Conservation (phyloP, 2,329 filamentous ascomycete species). For the Zelopaecilomyces penicillatus region DNA sequence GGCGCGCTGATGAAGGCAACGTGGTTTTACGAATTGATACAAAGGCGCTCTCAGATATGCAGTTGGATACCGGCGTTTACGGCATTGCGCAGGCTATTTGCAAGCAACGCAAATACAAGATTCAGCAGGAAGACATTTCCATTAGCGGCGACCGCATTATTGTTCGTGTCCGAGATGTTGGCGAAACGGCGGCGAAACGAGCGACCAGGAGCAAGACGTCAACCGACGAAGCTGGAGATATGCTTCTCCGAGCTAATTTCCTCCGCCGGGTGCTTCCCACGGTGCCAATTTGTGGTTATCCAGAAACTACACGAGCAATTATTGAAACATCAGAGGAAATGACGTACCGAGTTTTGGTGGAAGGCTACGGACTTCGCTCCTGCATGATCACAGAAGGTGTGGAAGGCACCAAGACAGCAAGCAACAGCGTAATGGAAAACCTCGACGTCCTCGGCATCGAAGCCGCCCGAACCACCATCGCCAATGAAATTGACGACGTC, state of each 20-base stretch:
- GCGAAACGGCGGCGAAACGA: slow-evolving; percentile 30
- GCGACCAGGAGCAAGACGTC: slow-evolving; percentile 38
- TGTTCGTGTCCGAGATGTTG: slow-evolving; percentile 54
- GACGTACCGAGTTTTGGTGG: slow-evolving; percentile 71
- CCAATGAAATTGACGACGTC: slow-evolving; percentile 76
- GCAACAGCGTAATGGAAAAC: slow-evolving; percentile 88
- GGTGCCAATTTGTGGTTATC: slow-evolving; percentile 84
- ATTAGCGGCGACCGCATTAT: slow-evolving; percentile 57
- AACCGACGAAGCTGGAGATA: slow-evolving; percentile 32
- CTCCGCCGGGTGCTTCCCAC: slow-evolving; percentile 73
- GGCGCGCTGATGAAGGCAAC: slow-evolving; percentile 67
- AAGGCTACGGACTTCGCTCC: slow-evolving; percentile 81
- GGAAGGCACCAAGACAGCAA: slow-evolving; percentile 62
- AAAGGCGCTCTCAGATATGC: slow-evolving; percentile 68
- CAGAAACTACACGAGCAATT: slow-evolving; percentile 76
- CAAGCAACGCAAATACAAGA: slow-evolving; percentile 74
- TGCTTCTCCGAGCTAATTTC: slow-evolving; percentile 73
- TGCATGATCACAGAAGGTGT: slow-evolving; percentile 95
- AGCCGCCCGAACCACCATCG: slow-evolving; percentile 82
- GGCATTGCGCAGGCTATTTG: slow-evolving; percentile 73
- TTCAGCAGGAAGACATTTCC: slow-evolving; percentile 56
- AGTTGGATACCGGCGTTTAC: slow-evolving; percentile 65
- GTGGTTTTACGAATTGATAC: slow-evolving; percentile 77
- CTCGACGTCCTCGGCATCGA: slow-evolving; percentile 87
- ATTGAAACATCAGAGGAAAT: slow-evolving; percentile 70